A percentile compares a stretch with the other conserved stretches of the same genome.
Conservation (phyloP, 1,284 basidiomycete genomes). For the Paramarasmius palmivorus region DNA sequence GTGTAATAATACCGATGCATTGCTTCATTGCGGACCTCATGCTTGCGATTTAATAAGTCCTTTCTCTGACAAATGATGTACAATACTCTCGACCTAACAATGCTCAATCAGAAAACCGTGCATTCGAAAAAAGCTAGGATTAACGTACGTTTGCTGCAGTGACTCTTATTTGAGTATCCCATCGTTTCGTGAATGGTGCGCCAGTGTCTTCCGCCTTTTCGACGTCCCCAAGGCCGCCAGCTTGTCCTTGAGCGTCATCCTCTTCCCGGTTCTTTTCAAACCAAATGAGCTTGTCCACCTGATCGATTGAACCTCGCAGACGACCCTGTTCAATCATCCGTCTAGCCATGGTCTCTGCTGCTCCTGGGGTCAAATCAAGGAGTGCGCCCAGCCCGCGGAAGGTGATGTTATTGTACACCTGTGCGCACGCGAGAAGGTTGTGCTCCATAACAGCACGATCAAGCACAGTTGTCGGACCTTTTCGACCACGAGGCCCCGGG, state of each 20-base stretch:
- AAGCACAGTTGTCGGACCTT: conserved; percentile 91
- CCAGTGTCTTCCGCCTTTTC: conserved; percentile 87
- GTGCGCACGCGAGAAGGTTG: conserved; percentile 93
- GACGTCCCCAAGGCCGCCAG: conserved; percentile 87
- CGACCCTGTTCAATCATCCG: conserved; percentile 97
- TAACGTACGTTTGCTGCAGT: conserved; percentile 78
- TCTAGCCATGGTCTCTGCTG: conserved; percentile 91
- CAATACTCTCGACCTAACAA: conserved; percentile 74
- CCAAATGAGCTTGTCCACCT: conserved; percentile 90
- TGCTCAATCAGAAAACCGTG: conserved; percentile 9
- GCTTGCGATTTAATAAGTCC: conserved; percentile 49
- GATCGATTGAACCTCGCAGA: conserved; percentile 89
- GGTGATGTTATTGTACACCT: conserved; percentile 94
- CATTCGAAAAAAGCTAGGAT: conserved; percentile 1
- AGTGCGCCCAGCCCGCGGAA: conserved; percentile 86
- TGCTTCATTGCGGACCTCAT: conserved; percentile 18
- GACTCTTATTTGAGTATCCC: conserved; percentile 87
- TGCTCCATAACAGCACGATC: conserved; percentile 98
- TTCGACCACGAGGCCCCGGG: conserved; percentile 62
- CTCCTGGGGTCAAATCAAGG: conserved; percentile 82
- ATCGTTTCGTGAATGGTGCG: conserved; percentile 85
- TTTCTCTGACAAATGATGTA: conserved; percentile 74
- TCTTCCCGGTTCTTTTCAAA: conserved; percentile 84
- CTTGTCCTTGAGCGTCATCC: conserved; percentile 88
- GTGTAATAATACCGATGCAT: conserved; percentile 27